phyloP scores from a whole-genome alignment of 768 basidiomycete species.

The Coprinopsis marcescibilis region DNA sequence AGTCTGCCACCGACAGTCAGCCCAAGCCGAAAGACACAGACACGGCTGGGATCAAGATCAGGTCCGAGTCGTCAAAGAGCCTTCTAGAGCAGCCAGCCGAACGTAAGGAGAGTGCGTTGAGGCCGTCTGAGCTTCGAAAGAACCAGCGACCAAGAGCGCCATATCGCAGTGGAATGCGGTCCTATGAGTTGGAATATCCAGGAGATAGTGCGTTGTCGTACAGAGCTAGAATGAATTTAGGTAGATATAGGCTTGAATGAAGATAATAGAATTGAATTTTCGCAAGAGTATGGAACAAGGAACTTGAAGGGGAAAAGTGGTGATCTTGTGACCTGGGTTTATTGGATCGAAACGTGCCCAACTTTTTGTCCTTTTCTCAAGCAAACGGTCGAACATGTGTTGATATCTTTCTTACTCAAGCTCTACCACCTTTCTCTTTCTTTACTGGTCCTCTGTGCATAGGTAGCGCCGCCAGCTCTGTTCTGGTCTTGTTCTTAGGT shows the following conservation, averaged over 20 bases:
- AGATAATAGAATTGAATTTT: neutral
- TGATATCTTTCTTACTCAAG: neutral
- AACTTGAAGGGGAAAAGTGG: neutral
- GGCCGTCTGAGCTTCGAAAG: too few relatives aligned
- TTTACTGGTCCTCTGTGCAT: constrained; percentile 8
- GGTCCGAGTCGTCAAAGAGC: neutral
- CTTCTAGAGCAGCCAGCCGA: too few relatives aligned
- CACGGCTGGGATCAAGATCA: neutral
- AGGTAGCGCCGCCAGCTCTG: constrained; percentile 5
- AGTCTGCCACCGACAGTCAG: neutral
- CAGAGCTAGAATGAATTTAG: too few relatives aligned
- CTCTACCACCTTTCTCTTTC: constrained; percentile 5
- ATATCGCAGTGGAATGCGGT: too few relatives aligned
- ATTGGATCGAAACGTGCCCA: constrained; percentile 12
- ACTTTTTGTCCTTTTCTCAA: neutral
- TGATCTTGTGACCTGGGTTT: constrained; percentile 9
- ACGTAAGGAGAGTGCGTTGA: too few relatives aligned
- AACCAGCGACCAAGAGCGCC: too few relatives aligned
- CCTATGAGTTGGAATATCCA: too few relatives aligned
- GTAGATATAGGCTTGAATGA: neutral
- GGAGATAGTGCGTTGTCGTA: too few relatives aligned
- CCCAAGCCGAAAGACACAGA: neutral
- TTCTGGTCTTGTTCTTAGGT: constrained; percentile 6
- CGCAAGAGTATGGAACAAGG: neutral
- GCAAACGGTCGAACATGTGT: constrained; percentile 4